Evolutionary conservation across 2,329 filamentous ascomycete species (phyloP), one percentile per base, ranked within the genome.

Genomic region (Aschersonia sp.): DNA sequence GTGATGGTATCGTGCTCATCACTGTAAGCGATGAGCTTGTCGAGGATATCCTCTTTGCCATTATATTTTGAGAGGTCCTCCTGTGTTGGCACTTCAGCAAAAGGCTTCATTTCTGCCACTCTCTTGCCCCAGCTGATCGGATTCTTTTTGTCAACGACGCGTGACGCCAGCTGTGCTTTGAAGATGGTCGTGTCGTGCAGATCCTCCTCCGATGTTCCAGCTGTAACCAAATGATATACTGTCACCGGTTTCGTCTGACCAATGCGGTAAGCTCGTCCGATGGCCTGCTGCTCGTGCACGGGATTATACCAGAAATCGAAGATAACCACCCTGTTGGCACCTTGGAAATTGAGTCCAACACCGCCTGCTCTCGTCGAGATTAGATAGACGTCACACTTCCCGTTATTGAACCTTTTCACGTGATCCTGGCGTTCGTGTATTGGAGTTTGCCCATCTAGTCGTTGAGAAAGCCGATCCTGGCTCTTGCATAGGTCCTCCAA

Each of bases 261-360:
- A 35, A 96, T 76, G 1, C 89, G 85, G 62, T 92, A 95, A 0
- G 86, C 84, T 47, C 89, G 77, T 2, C 88, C 89, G 46, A 95
- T 78, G 1, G 89, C 89, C 64, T 96, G 89, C 56, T 89, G 82
- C 61, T 95, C 89, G 59, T 82, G 73, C 4, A 80, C 75, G 0
- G 89, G 89, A 53, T 89, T 92, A 66, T 82, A 95, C 51, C 74
- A 72, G 58, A 84, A 87, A 60, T 96, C 89, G 48, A 94, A 84
- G 28, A 96, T 83, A 28, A 96, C 75, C 1, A 95, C 85, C 28
- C 89, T 78, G 59, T 89, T 95, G 1, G 89, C 89, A 1, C 84
- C 82, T 41, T 78, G 77, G 9, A 96, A 83, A 51, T 96, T 96
- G 45, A 95, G 70, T 0, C 89, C 89, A 1, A 89, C 68, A 0